Percentiles rank a stretch among this genome's conserved stretches.
Conservation (phyloP, 225 moss, liverwort and hornwort species). For the Neckera pumila region DNA sequence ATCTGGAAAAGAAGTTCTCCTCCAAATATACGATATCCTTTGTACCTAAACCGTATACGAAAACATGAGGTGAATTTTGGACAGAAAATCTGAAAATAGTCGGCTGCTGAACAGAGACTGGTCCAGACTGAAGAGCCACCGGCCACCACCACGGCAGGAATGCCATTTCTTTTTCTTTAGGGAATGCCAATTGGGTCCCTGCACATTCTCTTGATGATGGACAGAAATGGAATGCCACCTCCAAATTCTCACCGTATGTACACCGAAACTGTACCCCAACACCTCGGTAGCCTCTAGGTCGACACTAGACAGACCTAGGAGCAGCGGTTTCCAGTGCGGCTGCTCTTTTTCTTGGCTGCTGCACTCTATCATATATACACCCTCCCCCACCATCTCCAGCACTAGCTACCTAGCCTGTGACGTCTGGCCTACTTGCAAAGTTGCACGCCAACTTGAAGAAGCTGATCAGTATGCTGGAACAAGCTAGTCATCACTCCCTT, state of each 20-base stretch:
- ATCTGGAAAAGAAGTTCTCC: not conserved
- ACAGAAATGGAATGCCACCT: not conserved
- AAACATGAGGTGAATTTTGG: not conserved
- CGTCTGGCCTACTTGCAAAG: not conserved
- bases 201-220: not conserved
- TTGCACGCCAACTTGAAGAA: not conserved
- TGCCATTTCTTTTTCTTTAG: not conserved
- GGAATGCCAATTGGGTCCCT: not conserved
- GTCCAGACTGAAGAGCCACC: not conserved
- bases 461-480: not conserved
- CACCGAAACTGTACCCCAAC: not conserved
- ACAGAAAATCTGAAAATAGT: not conserved
- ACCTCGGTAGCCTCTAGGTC: not conserved
- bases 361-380: slow-evolving; percentile 3
- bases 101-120: not conserved
- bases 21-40: not conserved
- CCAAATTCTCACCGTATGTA: not conserved
- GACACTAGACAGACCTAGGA: not conserved
- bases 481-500: not conserved
- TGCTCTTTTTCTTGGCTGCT: slow-evolving; percentile 29
- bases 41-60: not conserved
- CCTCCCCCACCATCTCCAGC: not conserved
- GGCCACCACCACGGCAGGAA: not conserved
- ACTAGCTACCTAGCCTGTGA: not conserved
- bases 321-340: not conserved